Conservation (phyloP, 2,329 filamentous ascomycete genomes). For the Aspergillus sp. region DNA sequence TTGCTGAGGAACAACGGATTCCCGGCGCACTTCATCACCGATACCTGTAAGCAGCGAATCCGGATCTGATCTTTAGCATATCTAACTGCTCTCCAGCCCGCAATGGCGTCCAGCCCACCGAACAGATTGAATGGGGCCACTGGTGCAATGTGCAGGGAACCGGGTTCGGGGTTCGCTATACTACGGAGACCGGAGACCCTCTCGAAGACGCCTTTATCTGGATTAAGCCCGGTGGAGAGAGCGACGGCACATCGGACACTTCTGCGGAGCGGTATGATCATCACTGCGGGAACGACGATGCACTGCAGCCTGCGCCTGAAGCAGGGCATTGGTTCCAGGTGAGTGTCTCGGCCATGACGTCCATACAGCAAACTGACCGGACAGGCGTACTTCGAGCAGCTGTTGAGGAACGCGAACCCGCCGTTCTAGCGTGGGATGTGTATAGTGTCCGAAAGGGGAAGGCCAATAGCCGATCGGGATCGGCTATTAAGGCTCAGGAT, state of each 20-base stretch:
- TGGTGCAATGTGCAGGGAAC: conserved; percentile 59
- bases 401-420: conserved; percentile 20
- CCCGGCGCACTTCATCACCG: conserved; percentile 47
- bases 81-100: conserved; percentile 35
- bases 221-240: conserved; percentile 58
- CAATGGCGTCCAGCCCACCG: conserved; percentile 52
- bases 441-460: too few relatives aligned
- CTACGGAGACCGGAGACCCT: conserved; percentile 50
- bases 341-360: conserved; percentile 16
- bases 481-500: conserved; percentile 1
- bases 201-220: conserved; percentile 59
- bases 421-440: conserved; percentile 8
- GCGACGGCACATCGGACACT: conserved; percentile 43
- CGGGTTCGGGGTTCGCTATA: conserved; percentile 57
- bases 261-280: conserved; percentile 44
- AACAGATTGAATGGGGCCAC: conserved; percentile 50
- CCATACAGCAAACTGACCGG: conserved; percentile 19
- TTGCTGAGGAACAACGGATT: conserved; percentile 40
- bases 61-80: background rate
- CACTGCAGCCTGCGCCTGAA: conserved; percentile 57
- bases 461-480: too few relatives aligned
- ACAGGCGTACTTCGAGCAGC: conserved; percentile 21
- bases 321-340: conserved; percentile 58
- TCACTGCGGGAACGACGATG: conserved; percentile 45
- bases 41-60: conserved; percentile 33